Evolutionary conservation across 176 grass and related monocot genomes (phyloP).

Genomic region (Eleusine indica): DNA sequence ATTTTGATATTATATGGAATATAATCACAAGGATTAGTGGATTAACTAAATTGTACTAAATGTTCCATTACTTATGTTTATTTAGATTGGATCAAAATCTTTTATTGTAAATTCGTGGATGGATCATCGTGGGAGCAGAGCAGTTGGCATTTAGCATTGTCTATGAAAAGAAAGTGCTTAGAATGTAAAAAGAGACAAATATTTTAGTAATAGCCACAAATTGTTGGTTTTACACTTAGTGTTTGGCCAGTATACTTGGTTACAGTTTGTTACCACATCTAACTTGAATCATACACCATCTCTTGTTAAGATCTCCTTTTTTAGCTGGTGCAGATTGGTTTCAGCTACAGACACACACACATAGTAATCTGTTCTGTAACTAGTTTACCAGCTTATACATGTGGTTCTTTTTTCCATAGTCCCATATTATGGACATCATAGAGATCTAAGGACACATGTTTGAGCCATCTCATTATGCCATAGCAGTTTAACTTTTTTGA

Average conservation of each 20-base stretch:
- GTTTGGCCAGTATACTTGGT: constrained; percentile 24
- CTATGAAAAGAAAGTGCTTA: constrained; percentile 1
- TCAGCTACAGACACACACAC: background rate
- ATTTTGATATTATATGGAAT: background rate
- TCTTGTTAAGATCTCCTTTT: background rate
- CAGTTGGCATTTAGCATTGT: background rate
- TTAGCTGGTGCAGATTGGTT: background rate
- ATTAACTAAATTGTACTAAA: constrained; percentile 3
- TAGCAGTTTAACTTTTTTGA: background rate
- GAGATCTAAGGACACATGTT: constrained; percentile 14
- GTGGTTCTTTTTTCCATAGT: background rate
- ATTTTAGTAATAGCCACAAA: background rate
- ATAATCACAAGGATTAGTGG: background rate
- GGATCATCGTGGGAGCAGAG: background rate
- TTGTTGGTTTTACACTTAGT: constrained; percentile 17
- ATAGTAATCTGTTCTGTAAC: background rate
- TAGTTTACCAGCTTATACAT: background rate
- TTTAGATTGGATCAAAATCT: constrained; percentile 17
- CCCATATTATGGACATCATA: background rate
- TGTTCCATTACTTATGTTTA: background rate
- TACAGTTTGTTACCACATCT: constrained; percentile 4
- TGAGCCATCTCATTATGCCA: background rate
- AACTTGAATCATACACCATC: background rate
- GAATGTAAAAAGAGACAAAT: background rate
- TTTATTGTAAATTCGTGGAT: background rate